Conservation (phyloP, 1,284 basidiomycete species). For the Tremellales sp. region DNA sequence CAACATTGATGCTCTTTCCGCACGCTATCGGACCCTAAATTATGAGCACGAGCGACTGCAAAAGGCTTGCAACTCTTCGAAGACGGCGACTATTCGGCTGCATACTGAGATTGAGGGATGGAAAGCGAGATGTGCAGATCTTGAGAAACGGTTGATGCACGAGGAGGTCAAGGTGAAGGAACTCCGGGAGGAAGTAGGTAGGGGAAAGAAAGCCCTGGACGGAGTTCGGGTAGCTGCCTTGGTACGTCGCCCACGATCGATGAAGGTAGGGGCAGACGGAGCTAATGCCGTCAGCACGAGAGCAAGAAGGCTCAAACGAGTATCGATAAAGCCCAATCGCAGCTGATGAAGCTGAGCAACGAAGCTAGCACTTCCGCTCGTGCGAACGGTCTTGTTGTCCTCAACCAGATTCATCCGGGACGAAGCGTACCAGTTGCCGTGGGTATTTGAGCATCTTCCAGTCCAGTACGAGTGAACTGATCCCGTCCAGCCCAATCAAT, state of each 20-base stretch:
- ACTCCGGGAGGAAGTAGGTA: slow-evolving; percentile 31
- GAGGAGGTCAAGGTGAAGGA: slow-evolving; percentile 66
- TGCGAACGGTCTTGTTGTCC: slow-evolving; percentile 34
- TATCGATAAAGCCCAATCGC: slow-evolving; percentile 69
- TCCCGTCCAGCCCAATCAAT: slow-evolving; percentile 26
- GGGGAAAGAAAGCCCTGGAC: slow-evolving; percentile 43
- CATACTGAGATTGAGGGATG: slow-evolving; percentile 55
- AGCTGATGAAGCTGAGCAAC: slow-evolving; percentile 67
- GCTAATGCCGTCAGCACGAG: slow-evolving; percentile 53
- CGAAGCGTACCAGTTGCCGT: slow-evolving; percentile 29
- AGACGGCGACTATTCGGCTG: slow-evolving; percentile 42
- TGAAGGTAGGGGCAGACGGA: background rate
- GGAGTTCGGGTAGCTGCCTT: slow-evolving; percentile 43
- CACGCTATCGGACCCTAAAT: slow-evolving; percentile 68
- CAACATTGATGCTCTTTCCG: slow-evolving; percentile 68
- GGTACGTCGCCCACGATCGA: slow-evolving; percentile 26
- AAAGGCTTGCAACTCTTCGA: slow-evolving; percentile 50
- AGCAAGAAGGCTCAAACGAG: slow-evolving; percentile 72
- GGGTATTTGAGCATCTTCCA: slow-evolving; percentile 5
- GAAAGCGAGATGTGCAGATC: slow-evolving; percentile 60
- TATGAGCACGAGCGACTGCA: slow-evolving; percentile 78
- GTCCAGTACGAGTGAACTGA: background rate
- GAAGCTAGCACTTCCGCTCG: slow-evolving; percentile 33
- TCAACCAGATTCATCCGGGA: slow-evolving; percentile 40
- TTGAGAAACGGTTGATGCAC: slow-evolving; percentile 19